Evolutionary conservation across 1,284 basidiomycete species (phyloP), one percentile per base, ranked within the genome.

Genomic region (Wallemia hederae): DNA sequence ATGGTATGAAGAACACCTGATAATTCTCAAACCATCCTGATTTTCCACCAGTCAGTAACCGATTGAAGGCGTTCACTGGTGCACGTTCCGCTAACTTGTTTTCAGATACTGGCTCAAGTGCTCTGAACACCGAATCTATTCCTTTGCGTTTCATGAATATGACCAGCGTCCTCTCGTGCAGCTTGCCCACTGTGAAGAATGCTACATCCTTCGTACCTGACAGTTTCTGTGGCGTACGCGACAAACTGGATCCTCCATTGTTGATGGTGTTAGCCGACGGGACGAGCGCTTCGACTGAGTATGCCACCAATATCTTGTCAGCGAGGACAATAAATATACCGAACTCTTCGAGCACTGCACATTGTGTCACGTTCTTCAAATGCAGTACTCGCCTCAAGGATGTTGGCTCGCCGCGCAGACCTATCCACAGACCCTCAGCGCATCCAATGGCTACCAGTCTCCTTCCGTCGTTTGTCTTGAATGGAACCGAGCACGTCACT

Each of bases 111-210:
- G 91, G 91, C 67, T 97, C 92, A 17, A 97, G 76, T 0, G 90
- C 87, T 61, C 86, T 82, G 75, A 98, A 94, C 55, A 92, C 81
- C 62, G 86, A 89, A 65, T 94, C 87, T 62, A 90, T 86, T 62
- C 88, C 86, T 73, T 84, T 90, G 73, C 84, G 86, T 76, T 90
- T 92, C 81, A 91, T 91, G 71, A 90, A 96, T 61, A 94, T 82
- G 7, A 98, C 83, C 24, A 94, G 74, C 0, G 89, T 92, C 15
- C 88, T 78, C 27, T 81, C 83, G 31, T 81, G 78, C 33, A 92
- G 75, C 62, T 81, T 81, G 24, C 92, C 92, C 24, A 94, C 85
- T 61, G 81, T 84, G 74, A 98, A 97, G 73, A 92, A 96, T 63
- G 85, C 80, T 7, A 97, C 89, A 66, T 94, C 91, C 66, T 85